phyloP scores from a whole-genome alignment of 495 filamentous ascomycete genomes.

The Delitschia confertaspora region DNA sequence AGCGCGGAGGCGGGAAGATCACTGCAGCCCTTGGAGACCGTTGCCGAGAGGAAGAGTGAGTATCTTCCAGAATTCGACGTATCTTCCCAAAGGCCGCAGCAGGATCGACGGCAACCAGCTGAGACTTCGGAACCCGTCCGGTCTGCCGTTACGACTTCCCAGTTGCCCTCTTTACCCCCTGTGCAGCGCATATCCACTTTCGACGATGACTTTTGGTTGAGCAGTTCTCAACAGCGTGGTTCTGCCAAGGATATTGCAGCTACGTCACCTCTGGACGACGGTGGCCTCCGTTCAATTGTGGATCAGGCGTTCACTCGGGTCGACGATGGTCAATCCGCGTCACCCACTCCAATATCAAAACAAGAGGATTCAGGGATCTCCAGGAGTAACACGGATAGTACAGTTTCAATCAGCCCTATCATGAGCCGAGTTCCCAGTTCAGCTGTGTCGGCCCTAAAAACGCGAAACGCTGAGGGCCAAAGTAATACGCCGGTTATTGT shows the following conservation, averaged over 20 bases:
- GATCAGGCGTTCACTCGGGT: constrained; percentile 57
- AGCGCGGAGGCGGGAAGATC: constrained; percentile 27
- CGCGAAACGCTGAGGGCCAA: constrained; percentile 22
- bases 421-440: constrained; percentile 46
- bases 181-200: constrained; percentile 22
- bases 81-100: neutral
- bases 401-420: constrained; percentile 59
- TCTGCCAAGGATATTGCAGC: neutral
- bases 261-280: constrained; percentile 43
- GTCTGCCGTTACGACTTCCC: constrained; percentile 12
- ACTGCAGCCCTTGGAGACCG: constrained; percentile 41
- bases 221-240: constrained; percentile 1
- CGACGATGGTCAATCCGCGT: constrained; percentile 39
- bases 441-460: constrained; percentile 27
- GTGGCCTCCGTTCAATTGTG: constrained; percentile 59
- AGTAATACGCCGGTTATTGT: constrained; percentile 48
- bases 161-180: constrained; percentile 19
- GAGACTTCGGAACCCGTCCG: too few relatives aligned
- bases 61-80: constrained; percentile 34
- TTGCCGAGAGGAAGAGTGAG: constrained; percentile 51
- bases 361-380: constrained; percentile 35
- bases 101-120: neutral
- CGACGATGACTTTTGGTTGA: constrained; percentile 28
- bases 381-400: constrained; percentile 57
- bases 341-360: constrained; percentile 46